Percentiles rank a stretch among this genome's conserved stretches.
phyloP scores from a whole-genome alignment of 2,329 filamentous ascomycete genomes.

The Aspergillus fischeri region DNA sequence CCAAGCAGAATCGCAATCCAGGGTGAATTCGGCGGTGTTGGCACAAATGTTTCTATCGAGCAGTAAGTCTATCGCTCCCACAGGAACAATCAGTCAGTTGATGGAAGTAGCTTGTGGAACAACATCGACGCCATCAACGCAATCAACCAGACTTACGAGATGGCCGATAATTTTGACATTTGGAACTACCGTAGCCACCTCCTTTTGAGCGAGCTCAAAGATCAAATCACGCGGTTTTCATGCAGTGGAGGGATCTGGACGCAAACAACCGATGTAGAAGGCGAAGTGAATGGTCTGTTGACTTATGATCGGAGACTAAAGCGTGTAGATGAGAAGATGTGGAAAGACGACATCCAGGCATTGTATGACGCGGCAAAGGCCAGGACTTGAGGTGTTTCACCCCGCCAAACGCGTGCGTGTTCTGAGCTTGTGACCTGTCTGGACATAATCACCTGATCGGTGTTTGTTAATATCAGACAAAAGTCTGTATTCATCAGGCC shows the following conservation, averaged over 20 bases:
- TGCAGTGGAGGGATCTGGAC: conserved; percentile 69
- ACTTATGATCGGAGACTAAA: conserved; percentile 62
- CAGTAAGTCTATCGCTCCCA: conserved; percentile 43
- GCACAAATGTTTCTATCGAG: conserved; percentile 59
- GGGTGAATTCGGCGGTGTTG: conserved; percentile 68
- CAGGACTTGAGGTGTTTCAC: neutral
- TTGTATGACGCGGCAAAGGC: conserved; percentile 54
- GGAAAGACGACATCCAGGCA: conserved; percentile 57
- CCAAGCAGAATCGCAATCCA: conserved; percentile 61
- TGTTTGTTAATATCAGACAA: neutral
- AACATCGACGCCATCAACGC: conserved; percentile 54
- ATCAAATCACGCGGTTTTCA: conserved; percentile 51
- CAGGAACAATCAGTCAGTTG: neutral
- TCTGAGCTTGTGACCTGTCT: neutral
- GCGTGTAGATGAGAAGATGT: conserved; percentile 54
- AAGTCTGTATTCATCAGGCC: no score
- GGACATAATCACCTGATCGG: neutral
- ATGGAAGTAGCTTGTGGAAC: conserved; percentile 58
- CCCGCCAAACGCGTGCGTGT: neutral
- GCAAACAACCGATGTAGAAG: conserved; percentile 70
- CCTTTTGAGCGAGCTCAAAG: conserved; percentile 45
- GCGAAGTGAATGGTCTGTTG: conserved; percentile 67
- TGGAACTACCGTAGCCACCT: conserved; percentile 65
- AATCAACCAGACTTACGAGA: conserved; percentile 66
- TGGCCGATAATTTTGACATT: conserved; percentile 53